These are phyloP conservation scores for Priceomyces melissophilus DNA, from an alignment of 805 yeast species.

Conservation along the genomic window DNA sequence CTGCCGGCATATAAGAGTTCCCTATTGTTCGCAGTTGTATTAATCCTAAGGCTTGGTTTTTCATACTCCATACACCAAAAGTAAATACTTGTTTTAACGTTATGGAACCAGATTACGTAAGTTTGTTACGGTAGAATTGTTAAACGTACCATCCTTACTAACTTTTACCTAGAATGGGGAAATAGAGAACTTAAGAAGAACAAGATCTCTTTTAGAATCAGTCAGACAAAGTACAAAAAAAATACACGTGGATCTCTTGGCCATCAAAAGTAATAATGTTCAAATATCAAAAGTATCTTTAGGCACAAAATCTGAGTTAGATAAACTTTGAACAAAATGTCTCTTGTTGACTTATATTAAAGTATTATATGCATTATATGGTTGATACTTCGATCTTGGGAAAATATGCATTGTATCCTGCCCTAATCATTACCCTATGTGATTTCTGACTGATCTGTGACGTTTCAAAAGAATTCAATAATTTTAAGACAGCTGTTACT, in stretches of 20 bases:
- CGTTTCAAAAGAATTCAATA: background rate
- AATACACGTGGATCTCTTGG: slow-evolving; percentile 23
- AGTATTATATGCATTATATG: background rate
- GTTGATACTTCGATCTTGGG: slow-evolving; percentile 12
- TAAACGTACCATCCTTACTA: background rate
- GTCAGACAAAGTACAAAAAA: slow-evolving; percentile 25
- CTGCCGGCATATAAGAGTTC: too few relatives aligned
- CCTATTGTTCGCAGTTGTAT: too few relatives aligned
- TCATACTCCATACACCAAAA: too few relatives aligned
- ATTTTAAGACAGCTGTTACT: slow-evolving; percentile 8
- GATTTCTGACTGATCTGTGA: background rate
- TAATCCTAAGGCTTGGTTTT: too few relatives aligned
- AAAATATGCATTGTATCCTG: slow-evolving; percentile 24
- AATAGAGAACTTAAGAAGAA: slow-evolving; percentile 19
- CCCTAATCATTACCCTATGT: slow-evolving; percentile 8
- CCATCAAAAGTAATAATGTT: slow-evolving; percentile 16
- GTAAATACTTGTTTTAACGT: background rate
- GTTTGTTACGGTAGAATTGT: background rate
- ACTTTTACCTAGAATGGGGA: slow-evolving; percentile 2
- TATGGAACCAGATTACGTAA: slow-evolving; percentile 3
- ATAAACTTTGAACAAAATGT: background rate
- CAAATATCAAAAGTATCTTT: slow-evolving; percentile 5
- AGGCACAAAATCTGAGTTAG: background rate
- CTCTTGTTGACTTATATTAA: background rate
- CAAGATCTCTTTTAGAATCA: slow-evolving; percentile 28